Evolutionary conservation across 352 stramenopile species (phyloP).

Genomic region (Pythium oligandrum): DNA sequence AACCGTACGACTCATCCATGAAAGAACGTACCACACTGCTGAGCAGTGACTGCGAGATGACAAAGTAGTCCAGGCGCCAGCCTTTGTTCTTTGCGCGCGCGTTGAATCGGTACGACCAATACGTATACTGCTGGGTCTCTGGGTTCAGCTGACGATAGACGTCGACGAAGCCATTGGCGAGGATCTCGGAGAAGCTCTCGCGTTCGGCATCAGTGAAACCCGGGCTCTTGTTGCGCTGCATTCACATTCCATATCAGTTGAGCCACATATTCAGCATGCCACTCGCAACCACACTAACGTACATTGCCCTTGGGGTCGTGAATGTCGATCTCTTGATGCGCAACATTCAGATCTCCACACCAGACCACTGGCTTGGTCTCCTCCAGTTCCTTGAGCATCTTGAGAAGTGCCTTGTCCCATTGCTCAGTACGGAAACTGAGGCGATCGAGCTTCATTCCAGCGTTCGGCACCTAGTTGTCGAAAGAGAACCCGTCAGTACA

Average conservation of each 20-base stretch:
- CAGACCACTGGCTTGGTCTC: slow-evolving; percentile 76
- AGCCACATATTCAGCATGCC: too few species aligned
- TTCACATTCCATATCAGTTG: too few species aligned
- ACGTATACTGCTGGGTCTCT: slow-evolving; percentile 64
- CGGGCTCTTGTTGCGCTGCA: slow-evolving; percentile 58
- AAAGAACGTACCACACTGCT: slow-evolving; percentile 40
- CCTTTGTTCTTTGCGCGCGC: slow-evolving; percentile 79
- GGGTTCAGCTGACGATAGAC: slow-evolving; percentile 65
- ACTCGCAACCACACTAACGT: slow-evolving; percentile 3
- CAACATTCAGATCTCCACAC: slow-evolving; percentile 84
- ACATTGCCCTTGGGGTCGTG: slow-evolving; percentile 83
- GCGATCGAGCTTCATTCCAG: slow-evolving; percentile 65
- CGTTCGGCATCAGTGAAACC: slow-evolving; percentile 80
- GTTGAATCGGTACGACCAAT: slow-evolving; percentile 81
- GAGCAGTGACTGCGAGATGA: slow-evolving; percentile 59
- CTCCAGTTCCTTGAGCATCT: slow-evolving; percentile 66
- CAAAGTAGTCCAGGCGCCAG: slow-evolving; percentile 86
- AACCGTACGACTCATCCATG: too few species aligned
- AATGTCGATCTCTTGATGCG: slow-evolving; percentile 86
- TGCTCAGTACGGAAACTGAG: slow-evolving; percentile 66
- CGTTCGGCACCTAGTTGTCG: slow-evolving; percentile 46
- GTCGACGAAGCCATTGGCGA: slow-evolving; percentile 68
- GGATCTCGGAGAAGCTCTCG: slow-evolving; percentile 60
- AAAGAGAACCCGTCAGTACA: not conserved
- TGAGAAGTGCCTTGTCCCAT: slow-evolving; percentile 74